Base-by-base conservation (phyloP, 768 basidiomycete species). In the Phlebiopsis gigantea region DNA sequence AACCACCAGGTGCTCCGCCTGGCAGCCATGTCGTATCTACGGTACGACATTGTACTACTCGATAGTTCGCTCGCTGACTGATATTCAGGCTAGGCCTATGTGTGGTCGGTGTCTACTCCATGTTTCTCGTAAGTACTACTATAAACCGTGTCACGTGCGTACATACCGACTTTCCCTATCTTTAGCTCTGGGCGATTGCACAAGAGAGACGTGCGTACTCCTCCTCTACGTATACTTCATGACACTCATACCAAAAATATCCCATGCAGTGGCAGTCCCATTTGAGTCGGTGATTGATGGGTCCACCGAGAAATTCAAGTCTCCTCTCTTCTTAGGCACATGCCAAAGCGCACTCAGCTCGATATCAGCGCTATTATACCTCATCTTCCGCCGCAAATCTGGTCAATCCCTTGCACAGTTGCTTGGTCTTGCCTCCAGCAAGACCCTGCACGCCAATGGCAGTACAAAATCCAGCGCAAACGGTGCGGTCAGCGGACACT, bases 181-280 rank as follows among this genome's bases (percentile, higher is more conserved):
- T n/a, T 7, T 61, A 93, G 91, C 70, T 93, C 49, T 92, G 93
- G 93, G 93, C 90, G 10, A 82, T 95, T 44, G 90, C 93, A 8
- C 97, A 99, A 75, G 97, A 98, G 75, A 79, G 95, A 71, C 69
- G 95, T 97, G 71, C 65, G 83, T 19, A 10, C 21, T 29, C 54
- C 28, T 22, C 43, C 46, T 21, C 26, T 14, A 30, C n/a, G 17
- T 26, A 6, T 29, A 31, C 48, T 24, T 30, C 28, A 31, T 30
- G 9, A 3, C 24, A 14, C 24, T 26, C 12, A 19, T 3, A 21
- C 19, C 14, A 15, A 10, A 45, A 45, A 45, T 15, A 45, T 25
- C 12, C 8, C 34, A 10, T 41, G 7, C 57, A 93, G 90, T 94
- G 55, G 90, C 92, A 25, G 90, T 90, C 26, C 90, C 92, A 15